Percentiles rank a stretch among this genome's conserved stretches.
Conservation (phyloP, 2,329 filamentous ascomycete species). For the Colletotrichum noveboracense region DNA sequence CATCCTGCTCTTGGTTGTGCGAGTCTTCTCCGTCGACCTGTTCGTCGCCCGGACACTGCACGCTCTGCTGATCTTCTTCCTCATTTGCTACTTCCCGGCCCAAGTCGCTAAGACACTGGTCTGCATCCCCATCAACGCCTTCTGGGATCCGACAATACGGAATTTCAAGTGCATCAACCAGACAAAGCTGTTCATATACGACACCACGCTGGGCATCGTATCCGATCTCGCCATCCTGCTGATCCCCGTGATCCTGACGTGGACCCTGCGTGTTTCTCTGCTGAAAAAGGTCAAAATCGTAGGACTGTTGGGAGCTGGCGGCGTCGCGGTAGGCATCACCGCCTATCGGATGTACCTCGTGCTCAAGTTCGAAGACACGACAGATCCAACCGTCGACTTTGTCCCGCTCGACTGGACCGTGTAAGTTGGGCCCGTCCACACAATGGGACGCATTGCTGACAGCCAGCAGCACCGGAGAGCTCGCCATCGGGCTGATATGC, state of each 20-base stretch:
- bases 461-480: conserved; percentile 13
- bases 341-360: conserved; percentile 29
- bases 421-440: neutral
- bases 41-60: conserved; percentile 29
- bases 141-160: conserved; percentile 25
- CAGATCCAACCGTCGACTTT: conserved; percentile 29
- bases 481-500: conserved; percentile 23
- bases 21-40: conserved; percentile 33
- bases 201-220: conserved; percentile 33
- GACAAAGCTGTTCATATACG: conserved; percentile 35
- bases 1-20: conserved; percentile 32
- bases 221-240: conserved; percentile 39
- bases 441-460: neutral
- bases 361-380: conserved; percentile 23
- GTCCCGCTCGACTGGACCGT: conserved; percentile 20
- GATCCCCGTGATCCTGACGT: conserved; percentile 36
- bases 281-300: conserved; percentile 37
- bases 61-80: conserved; percentile 28
- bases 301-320: conserved; percentile 33
- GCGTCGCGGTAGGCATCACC: conserved; percentile 31
- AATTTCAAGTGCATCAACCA: conserved; percentile 33
- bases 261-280: conserved; percentile 29
- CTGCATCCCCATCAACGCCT: conserved; percentile 27
- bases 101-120: conserved; percentile 29
- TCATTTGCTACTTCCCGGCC: conserved; percentile 31